Evolutionary conservation across 2,329 filamentous ascomycete genomes (phyloP).

Genomic region (Chaetomium strumarium): DNA sequence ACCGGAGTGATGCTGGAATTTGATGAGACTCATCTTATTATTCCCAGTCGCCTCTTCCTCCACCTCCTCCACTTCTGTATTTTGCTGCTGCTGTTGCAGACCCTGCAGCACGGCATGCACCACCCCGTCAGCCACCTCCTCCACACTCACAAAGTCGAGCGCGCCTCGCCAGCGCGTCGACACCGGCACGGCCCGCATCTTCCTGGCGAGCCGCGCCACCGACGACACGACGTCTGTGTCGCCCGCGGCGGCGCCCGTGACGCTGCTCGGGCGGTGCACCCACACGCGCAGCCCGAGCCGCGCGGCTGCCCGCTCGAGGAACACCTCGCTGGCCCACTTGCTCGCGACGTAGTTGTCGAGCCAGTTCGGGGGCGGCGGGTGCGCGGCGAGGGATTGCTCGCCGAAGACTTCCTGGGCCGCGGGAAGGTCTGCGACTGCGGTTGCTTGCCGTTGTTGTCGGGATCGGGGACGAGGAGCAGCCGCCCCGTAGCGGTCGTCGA

Average conservation of each 20-base stretch:
- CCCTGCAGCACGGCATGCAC: too few species aligned
- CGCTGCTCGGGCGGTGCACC: slow-evolving; percentile 28
- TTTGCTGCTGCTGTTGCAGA: too few species aligned
- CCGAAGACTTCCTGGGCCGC: background rate
- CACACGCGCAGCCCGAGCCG: slow-evolving; percentile 20
- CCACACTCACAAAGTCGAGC: too few species aligned
- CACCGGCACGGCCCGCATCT: background rate
- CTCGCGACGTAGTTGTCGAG: slow-evolving; percentile 27
- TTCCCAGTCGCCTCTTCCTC: too few species aligned
- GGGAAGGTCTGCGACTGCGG: too few species aligned
- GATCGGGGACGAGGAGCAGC: background rate
- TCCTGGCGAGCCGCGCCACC: slow-evolving; percentile 1
- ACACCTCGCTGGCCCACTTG: slow-evolving; percentile 31
- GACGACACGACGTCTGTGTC: slow-evolving; percentile 18
- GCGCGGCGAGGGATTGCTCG: background rate
- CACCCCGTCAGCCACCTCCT: too few species aligned
- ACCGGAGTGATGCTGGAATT: too few species aligned
- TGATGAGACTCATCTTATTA: too few species aligned
- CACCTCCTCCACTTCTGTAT: too few species aligned
- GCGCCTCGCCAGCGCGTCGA: too few species aligned
- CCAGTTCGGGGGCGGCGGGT: background rate
- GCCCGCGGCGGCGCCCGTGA: slow-evolving; percentile 13
- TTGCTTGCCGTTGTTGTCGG: background rate
- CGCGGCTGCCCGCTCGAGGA: slow-evolving; percentile 26
- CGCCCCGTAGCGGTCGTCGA: slow-evolving; percentile 23